phyloP scores from a whole-genome alignment of 78 protist species.

The slime mould (Dictyostelium discoideum) region DNA sequence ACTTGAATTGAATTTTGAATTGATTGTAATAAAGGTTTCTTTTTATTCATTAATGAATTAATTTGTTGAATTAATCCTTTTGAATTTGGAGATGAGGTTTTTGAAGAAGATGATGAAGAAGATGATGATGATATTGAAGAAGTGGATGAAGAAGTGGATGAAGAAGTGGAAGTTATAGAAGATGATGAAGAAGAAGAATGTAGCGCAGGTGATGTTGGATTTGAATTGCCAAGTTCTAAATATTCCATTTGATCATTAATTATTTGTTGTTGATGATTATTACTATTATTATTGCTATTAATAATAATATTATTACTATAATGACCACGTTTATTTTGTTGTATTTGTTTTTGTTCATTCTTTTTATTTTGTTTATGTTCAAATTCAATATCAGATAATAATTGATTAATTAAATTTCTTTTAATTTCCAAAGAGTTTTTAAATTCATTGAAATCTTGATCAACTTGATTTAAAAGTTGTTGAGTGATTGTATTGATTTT shows the following conservation, averaged over 20 bases:
- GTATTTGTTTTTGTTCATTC: neutral
- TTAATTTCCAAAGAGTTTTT: neutral
- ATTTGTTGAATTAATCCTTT: constrained; percentile 9
- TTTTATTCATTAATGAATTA: neutral
- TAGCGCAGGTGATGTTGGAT: neutral
- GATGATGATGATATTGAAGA: neutral
- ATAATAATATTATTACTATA: neutral
- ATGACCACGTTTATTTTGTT: neutral
- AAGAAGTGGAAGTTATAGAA: neutral
- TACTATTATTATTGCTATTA: neutral
- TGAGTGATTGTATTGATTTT: neutral
- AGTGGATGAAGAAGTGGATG: neutral
- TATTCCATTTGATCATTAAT: neutral
- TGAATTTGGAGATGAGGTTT: neutral
- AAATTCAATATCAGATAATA: constrained; percentile 12
- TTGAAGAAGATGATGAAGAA: neutral
- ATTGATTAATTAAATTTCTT: neutral
- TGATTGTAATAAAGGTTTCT: neutral
- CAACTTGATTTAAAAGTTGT: constrained; percentile 23
- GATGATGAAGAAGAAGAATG: neutral
- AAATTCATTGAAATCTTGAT: constrained; percentile 44
- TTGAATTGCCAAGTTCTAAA: neutral
- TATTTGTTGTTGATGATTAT: neutral
- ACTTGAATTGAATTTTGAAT: constrained; percentile 4
- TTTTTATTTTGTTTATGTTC: neutral